Percentiles rank a stretch among this genome's conserved stretches.
Evolutionary conservation across 2,329 filamentous ascomycete species (phyloP).

Genomic region (Talaromyces sp.): DNA sequence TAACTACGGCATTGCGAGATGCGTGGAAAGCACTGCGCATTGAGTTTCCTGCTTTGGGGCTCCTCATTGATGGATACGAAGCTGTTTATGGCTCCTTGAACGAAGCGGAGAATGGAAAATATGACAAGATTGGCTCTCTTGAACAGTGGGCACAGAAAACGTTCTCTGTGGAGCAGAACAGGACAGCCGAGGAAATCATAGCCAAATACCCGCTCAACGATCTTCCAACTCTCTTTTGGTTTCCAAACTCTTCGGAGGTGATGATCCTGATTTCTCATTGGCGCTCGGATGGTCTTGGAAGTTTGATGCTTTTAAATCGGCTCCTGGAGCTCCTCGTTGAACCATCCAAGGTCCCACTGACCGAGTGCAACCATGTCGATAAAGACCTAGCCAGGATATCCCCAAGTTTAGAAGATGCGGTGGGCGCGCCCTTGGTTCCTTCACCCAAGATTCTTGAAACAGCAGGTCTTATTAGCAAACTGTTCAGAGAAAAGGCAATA

Average conservation of each 20-base stretch:
- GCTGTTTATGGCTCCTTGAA: conserved; percentile 1
- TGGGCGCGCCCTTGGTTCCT: conserved; percentile 3
- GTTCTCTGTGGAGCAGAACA: conserved; percentile 7
- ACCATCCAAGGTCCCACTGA: neutral
- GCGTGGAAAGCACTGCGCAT: conserved; percentile 13
- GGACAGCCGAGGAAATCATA: conserved; percentile 9
- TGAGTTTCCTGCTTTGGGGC: conserved; percentile 10
- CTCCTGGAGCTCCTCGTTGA: conserved; percentile 4
- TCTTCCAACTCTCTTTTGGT: conserved; percentile 10
- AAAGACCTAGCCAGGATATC: conserved; percentile 10
- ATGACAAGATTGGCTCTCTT: neutral
- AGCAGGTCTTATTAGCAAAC: conserved; percentile 1
- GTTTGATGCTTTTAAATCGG: conserved; percentile 10
- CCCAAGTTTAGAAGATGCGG: conserved; percentile 13
- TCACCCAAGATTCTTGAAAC: conserved; percentile 6
- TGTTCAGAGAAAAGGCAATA: conserved; percentile 9
- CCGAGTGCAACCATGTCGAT: neutral
- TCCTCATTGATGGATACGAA: conserved; percentile 8
- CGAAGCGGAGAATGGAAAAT: neutral
- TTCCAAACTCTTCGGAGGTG: conserved; percentile 11
- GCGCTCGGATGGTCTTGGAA: conserved; percentile 14
- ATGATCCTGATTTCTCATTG: conserved; percentile 13
- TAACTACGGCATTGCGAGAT: conserved; percentile 1
- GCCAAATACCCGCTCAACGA: neutral
- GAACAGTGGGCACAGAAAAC: conserved; percentile 11